These are phyloP conservation scores for Bruguiera parviflora DNA, from an alignment of 345 rosid species.

Conservation along the genomic window DNA sequence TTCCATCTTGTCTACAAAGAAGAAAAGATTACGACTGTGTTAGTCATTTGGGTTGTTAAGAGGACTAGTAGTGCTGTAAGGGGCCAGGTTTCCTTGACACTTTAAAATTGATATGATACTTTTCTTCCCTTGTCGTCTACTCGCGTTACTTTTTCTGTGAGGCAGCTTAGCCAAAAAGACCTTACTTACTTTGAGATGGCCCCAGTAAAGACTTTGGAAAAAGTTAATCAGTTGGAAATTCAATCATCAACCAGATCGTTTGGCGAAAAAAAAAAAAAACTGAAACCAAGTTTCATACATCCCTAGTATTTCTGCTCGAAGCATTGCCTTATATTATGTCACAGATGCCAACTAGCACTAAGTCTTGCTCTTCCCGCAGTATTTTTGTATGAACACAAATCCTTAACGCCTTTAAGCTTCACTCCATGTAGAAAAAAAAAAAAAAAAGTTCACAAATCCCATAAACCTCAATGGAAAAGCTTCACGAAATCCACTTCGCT, in stretches of 20 bases:
- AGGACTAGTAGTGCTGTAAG: neutral
- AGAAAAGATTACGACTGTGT: no score
- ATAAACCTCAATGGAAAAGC: constrained; percentile 7
- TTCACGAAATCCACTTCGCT: neutral
- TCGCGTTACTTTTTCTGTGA: neutral
- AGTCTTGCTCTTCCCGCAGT: neutral
- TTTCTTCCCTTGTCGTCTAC: neutral
- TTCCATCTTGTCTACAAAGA: no score
- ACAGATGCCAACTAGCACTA: neutral
- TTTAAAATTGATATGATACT: neutral
- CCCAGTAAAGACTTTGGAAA: no score
- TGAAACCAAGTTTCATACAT: neutral
- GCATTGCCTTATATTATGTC: no score
- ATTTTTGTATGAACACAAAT: neutral
- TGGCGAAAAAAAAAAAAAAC: no score
- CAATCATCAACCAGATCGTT: no score
- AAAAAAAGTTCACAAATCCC: neutral
- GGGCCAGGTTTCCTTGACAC: neutral
- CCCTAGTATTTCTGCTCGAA: neutral
- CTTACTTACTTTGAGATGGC: neutral
- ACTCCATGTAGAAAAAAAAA: neutral
- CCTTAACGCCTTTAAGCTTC: neutral
- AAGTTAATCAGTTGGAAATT: no score
- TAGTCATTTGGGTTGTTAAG: neutral
- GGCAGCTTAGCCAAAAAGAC: neutral